A percentile compares a stretch with the other conserved stretches of the same genome.
These are phyloP conservation scores for Cladosporium sp. DNA, from an alignment of 2,329 filamentous ascomycete genomes.

Conservation along the genomic window DNA sequence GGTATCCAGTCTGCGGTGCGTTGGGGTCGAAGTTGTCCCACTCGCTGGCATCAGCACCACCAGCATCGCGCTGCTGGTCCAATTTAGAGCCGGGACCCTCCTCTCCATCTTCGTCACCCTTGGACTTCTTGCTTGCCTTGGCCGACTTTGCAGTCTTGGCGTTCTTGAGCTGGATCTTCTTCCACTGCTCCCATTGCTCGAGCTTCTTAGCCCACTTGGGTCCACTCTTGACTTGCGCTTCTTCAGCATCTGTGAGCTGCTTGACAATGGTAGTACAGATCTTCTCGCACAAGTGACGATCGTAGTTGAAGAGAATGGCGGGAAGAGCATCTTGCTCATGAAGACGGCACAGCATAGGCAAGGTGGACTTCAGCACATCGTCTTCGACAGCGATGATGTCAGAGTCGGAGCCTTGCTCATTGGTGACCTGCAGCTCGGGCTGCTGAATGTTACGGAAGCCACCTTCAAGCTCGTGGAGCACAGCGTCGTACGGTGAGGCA, in stretches of 20 bases:
- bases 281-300: slow-evolving; percentile 60
- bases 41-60: slow-evolving; percentile 50
- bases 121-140: slow-evolving; percentile 36
- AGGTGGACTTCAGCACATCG: slow-evolving; percentile 42
- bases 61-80: slow-evolving; percentile 55
- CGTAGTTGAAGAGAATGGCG: slow-evolving; percentile 74
- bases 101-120: slow-evolving; percentile 36
- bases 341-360: slow-evolving; percentile 58
- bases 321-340: slow-evolving; percentile 64
- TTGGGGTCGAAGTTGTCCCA: slow-evolving; percentile 67
- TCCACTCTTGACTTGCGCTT: slow-evolving; percentile 53
- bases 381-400: slow-evolving; percentile 12
- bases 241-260: slow-evolving; percentile 53
- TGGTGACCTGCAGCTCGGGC: slow-evolving; percentile 23
- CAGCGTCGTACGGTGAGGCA: slow-evolving; percentile 49
- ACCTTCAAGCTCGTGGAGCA: slow-evolving; percentile 47
- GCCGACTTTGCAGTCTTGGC: slow-evolving; percentile 33
- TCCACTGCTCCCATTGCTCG: slow-evolving; percentile 55
- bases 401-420: slow-evolving; percentile 13
- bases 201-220: slow-evolving; percentile 60
- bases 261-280: slow-evolving; percentile 51
- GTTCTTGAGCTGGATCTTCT: slow-evolving; percentile 43
- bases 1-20: slow-evolving; percentile 59
- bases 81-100: slow-evolving; percentile 51
- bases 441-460: slow-evolving; percentile 22